Base-by-base conservation (phyloP, 768 basidiomycete genomes). In the Pleurotus platypus region DNA sequence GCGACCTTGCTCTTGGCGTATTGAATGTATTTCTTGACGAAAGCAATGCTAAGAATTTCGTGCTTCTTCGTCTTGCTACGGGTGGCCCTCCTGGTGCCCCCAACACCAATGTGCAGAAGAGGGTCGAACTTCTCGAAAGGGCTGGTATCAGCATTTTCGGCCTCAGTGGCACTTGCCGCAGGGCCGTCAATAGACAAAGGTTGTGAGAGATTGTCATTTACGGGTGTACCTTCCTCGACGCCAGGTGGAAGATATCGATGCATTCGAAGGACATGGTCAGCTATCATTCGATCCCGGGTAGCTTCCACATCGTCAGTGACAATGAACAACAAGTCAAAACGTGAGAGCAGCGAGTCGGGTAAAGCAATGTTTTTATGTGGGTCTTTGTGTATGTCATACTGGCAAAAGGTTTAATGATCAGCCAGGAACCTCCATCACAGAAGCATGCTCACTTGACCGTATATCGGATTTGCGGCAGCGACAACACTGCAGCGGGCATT, bases 331-430 rank as follows among this genome's bases (percentile, higher is more conserved):
- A 99, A 75, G 77, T 99, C 96, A 76, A 99, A 99, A 84, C 96
- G 96, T 20, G 96, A 98, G 38, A 99, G 83, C 39, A 99, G 82
- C 22, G 96, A 99, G 71, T 98, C 96, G 9, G 96, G 96, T 9
- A 99, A 83, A 11, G 96, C 96, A 60, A 99, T 99, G 67, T 99
- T 99, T 75, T 90, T 90, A 75, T 98, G 96, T 27, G 96, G 96
- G 70, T 99, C 96, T 72, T 99, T 99, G 75, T 99, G 96, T 39
- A 99, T 91, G 72, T 99, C 96, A 70, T 99, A 99, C 92, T 98
- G 66, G 30, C 58, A 42, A 49, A 55, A 55, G 60, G 64, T 58
- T 53, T 56, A 57, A 13, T 37, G 38, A 56, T 45, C 13, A 48
- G 16, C n/a, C 30, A 22, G 49, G 30, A 37, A 38, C 47, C 24